Base-by-base conservation (phyloP, 768 basidiomycete genomes). In the Boletus huronensis region DNA sequence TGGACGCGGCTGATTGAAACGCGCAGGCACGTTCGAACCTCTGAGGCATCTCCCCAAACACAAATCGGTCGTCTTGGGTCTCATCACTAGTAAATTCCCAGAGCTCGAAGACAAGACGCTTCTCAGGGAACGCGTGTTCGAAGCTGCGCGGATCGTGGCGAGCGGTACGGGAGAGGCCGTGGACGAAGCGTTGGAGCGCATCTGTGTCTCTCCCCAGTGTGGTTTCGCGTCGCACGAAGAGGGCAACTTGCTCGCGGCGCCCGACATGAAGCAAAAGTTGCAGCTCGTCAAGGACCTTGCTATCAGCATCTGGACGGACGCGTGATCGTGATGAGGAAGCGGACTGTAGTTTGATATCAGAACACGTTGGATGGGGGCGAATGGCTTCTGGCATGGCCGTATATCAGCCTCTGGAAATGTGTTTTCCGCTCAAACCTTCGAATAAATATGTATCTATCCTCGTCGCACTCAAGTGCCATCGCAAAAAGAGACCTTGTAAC, bases 181-280 rank as follows among this genome's bases (percentile, higher is more conserved):
- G 40, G 75, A 75, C 47, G 72, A 75, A 49, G 79, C 79, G 9
- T 2, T 61, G 35, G 35, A 56, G 42, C 75, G 74, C 53, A 70
- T 81, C 28, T 69, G 70, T 44, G 70, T 81, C 53, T 75, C 74
- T n/a, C 76, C 79, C 0, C 79, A 81, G 64, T 81, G 80, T 48
- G 80, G 80, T 11, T 80, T 79, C 56, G 78, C 78, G 16, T 74
- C 71, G 6, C 78, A 78, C 54, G 63, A 72, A 2, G 77, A 78
- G 38, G 78, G 79, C 0, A 81, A 80, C 59, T 55, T 61, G 34
- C 69, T 79, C 17, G 55, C 51, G 5, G 61, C 64, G 17, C 67
- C 70, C 4, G 74, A 77, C 47, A 72, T 77, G 62, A 64, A 64
- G 46, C 58, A 46, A 21, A 67, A 67, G 45, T 23, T 68, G 34